Percentiles rank a stretch among this genome's conserved stretches.
Evolutionary conservation across 495 filamentous ascomycete genomes (phyloP).

Genomic region (Beverwykella pulmonaria): DNA sequence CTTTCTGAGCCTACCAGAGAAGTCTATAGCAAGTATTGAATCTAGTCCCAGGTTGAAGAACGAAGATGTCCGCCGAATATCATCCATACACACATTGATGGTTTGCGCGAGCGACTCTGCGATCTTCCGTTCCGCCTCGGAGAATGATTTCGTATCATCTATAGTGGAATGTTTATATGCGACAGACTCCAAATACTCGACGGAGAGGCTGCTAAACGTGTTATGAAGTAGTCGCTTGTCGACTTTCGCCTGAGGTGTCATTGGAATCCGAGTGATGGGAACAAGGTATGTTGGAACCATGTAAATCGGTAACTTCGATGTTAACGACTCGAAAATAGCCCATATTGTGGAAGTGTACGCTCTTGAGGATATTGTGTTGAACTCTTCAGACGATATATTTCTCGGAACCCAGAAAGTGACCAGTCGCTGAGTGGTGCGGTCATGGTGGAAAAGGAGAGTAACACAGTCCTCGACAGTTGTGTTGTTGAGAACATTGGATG

Average conservation of each 20-base stretch:
- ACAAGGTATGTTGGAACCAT: constrained; percentile 71
- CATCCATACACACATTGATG: constrained; percentile 48
- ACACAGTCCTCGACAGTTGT: constrained; percentile 54
- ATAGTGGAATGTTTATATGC: constrained; percentile 18
- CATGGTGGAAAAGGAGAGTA: constrained; percentile 52
- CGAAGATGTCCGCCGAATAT: constrained; percentile 54
- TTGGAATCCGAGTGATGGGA: constrained; percentile 64
- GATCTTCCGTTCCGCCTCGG: constrained; percentile 49
- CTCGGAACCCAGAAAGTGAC: constrained; percentile 62
- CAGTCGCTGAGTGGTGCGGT: constrained; percentile 48
- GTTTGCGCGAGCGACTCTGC: constrained; percentile 57
- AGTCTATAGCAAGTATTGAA: constrained; percentile 75
- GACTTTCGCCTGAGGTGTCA: constrained; percentile 66
- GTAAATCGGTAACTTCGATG: constrained; percentile 58
- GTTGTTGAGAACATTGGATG: constrained; percentile 54
- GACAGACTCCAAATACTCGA: constrained; percentile 41
- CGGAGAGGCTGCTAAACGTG: constrained; percentile 38
- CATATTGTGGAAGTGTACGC: constrained; percentile 6
- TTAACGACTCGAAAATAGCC: constrained; percentile 40
- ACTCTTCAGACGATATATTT: constrained; percentile 15
- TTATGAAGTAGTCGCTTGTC: constrained; percentile 54
- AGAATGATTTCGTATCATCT: constrained; percentile 44
- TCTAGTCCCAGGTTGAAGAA: constrained; percentile 73
- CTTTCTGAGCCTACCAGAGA: constrained; percentile 57
- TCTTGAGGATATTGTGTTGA: constrained; percentile 6